phyloP scores from a whole-genome alignment of 768 basidiomycete species.

The Podaxis rugospora region DNA sequence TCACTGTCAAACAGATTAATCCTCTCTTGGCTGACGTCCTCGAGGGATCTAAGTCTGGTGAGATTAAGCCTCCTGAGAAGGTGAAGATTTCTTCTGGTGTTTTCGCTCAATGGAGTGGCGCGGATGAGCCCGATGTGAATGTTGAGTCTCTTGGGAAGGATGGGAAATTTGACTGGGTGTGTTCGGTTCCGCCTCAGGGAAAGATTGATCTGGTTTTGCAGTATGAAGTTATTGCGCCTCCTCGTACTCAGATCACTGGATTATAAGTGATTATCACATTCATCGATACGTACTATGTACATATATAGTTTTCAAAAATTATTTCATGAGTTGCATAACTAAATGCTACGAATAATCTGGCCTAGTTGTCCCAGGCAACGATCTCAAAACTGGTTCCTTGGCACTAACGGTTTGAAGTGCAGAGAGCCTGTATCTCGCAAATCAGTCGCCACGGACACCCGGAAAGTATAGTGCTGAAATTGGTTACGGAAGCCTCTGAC shows the following conservation, averaged over 20 bases:
- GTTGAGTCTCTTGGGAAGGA: slow-evolving; percentile 23
- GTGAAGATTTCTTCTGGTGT: slow-evolving; percentile 25
- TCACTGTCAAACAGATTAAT: slow-evolving; percentile 37
- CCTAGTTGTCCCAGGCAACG: too few species aligned
- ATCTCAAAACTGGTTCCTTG: too few species aligned
- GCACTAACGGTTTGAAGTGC: too few species aligned
- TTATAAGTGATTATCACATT: slow-evolving; percentile 1
- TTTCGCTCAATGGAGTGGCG: slow-evolving; percentile 34
- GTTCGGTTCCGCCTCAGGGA: slow-evolving; percentile 24
- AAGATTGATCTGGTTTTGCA: slow-evolving; percentile 31
- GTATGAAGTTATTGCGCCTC: slow-evolving; percentile 32
- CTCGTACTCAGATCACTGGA: slow-evolving; percentile 18
- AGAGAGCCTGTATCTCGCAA: too few species aligned
- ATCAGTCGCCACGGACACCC: too few species aligned
- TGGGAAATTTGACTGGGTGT: slow-evolving; percentile 30
- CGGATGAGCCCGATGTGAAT: slow-evolving; percentile 26
- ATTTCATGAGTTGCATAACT: too few species aligned
- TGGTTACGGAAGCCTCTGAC: too few species aligned
- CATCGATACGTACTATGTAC: background rate
- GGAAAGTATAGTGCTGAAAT: too few species aligned
- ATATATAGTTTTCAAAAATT: background rate
- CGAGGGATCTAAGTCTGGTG: slow-evolving; percentile 9
- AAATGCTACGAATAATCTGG: too few species aligned
- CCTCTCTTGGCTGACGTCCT: slow-evolving; percentile 17
- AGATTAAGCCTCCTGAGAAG: slow-evolving; percentile 14